Base-by-base conservation (phyloP, 257 asterid genomes). In the Penstemon newberryi region DNA sequence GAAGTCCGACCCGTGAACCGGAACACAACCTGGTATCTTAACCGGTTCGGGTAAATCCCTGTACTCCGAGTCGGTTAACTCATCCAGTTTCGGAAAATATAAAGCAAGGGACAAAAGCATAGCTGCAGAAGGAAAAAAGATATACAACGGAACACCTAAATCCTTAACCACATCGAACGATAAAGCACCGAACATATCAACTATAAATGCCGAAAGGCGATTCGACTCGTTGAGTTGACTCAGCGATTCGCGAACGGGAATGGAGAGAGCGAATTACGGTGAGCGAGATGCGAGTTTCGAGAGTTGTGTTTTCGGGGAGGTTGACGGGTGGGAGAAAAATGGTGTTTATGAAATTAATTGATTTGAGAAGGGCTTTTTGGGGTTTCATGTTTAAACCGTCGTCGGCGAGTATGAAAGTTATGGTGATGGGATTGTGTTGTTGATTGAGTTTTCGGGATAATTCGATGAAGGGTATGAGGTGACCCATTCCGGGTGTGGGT, bases 401-500 rank as follows among this genome's bases (percentile, higher is more conserved):
- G 3, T 78, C 58, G 0, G 86, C 85, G 69, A 86, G 60, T 47
- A 86, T 50, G 41, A 86, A 45, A 0, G 88, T 79, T 13, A 75
- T 66, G 15, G 79, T 25, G 73, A 78, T 36, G 8, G 8, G 67
- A 13, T 61, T 51, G 71, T 79, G 83, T 4, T 41, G 74, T 5
- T 33, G 44, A 38, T 73, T n/a, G 47, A 86, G 84, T 15, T 74
- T 75, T 41, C 79, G 80, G 13, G 96, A 76, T 4, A 88, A 70
- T 62, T 86, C 88, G 6, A 57, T 58, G 1, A 82, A 69, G 4
- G 93, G 89, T 59, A 86, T 82, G n/a, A 86, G 76, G 61, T 88
- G 93, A 0, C 96, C 96, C 81, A 84, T 82, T 13, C 93, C 89
- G 3, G 91, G 91, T 3, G 88, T 53, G 5, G 87, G 81, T 11